phyloP scores from a whole-genome alignment of 2,329 filamentous ascomycete species.

The Fusarium illudens region DNA sequence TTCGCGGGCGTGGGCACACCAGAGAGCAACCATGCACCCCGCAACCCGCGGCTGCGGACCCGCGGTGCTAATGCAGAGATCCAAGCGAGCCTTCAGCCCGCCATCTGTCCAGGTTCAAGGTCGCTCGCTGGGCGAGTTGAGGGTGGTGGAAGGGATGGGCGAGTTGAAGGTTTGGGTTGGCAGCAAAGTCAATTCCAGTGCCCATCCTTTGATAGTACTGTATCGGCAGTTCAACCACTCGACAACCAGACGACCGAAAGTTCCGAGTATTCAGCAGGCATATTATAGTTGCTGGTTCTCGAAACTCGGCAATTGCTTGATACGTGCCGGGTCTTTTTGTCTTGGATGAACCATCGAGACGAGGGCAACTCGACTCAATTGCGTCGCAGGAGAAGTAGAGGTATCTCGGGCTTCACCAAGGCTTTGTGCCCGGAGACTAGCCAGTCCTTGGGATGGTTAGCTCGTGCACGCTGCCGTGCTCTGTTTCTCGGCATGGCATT shows the following conservation, averaged over 20 bases:
- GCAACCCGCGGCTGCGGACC: conserved; percentile 25
- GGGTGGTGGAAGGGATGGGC: not conserved
- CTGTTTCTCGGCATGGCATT: conserved; percentile 9
- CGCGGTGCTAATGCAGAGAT: conserved; percentile 26
- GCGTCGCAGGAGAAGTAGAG: not conserved
- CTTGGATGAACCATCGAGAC: not conserved
- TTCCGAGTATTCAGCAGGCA: not conserved
- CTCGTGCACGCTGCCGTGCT: not conserved
- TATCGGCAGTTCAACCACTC: conserved; percentile 16
- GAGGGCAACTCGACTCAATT: not conserved
- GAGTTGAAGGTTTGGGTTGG: conserved; percentile 15
- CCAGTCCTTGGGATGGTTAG: not conserved
- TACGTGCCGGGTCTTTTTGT: not conserved
- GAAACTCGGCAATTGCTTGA: not conserved
- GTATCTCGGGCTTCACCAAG: not conserved
- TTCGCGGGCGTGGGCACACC: conserved; percentile 26
- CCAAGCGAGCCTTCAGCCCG: not conserved
- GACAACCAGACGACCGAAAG: not conserved
- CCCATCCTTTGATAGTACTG: not conserved
- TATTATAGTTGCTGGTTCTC: not conserved
- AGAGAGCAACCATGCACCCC: conserved; percentile 25
- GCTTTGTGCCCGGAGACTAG: not conserved
- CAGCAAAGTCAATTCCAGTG: conserved; percentile 4
- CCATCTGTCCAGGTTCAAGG: not conserved
- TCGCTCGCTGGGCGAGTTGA: not conserved